phyloP scores from a whole-genome alignment of 2,329 filamentous ascomycete genomes.

The Allantophomopsis lycopodina region DNA sequence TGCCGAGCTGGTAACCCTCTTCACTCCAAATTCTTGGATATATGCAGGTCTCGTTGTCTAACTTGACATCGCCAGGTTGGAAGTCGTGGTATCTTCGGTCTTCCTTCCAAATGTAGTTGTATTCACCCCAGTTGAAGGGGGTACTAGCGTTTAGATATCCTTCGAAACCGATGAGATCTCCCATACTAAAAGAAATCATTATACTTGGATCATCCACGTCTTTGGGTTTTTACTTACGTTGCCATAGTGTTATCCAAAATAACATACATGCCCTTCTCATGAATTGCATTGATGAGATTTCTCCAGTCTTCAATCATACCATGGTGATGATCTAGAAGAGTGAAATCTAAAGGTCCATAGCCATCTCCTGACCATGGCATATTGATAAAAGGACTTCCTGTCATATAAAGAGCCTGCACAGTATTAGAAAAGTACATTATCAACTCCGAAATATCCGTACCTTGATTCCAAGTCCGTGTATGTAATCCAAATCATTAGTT shows the following conservation, averaged over 20 bases:
- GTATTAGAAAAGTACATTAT: too few species aligned
- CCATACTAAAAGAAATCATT: slow-evolving; percentile 24
- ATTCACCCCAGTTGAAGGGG: slow-evolving; percentile 38
- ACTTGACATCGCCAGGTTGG: slow-evolving; percentile 31
- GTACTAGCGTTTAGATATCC: slow-evolving; percentile 43
- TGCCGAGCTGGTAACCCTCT: slow-evolving; percentile 37
- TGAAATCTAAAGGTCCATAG: slow-evolving; percentile 46
- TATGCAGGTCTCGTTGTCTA: slow-evolving; percentile 34
- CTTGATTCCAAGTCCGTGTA: slow-evolving; percentile 51
- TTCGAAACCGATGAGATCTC: slow-evolving; percentile 47
- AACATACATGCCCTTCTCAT: slow-evolving; percentile 48
- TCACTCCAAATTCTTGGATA: slow-evolving; percentile 51
- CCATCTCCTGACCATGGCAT: slow-evolving; percentile 48
- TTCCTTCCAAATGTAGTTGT: slow-evolving; percentile 45
- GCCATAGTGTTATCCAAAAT: slow-evolving; percentile 52
- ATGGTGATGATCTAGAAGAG: slow-evolving; percentile 47
- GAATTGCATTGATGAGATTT: slow-evolving; percentile 42
- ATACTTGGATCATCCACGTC: too few species aligned
- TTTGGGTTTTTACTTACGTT: slow-evolving; percentile 27
- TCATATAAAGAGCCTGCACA: slow-evolving; percentile 37
- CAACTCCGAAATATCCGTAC: too few species aligned
- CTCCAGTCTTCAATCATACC: slow-evolving; percentile 47
- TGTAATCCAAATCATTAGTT: slow-evolving; percentile 46
- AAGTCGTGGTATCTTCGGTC: slow-evolving; percentile 44
- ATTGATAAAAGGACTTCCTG: slow-evolving; percentile 49